Evolutionary conservation across 75 land plant genomes (phyloP), one percentile per base, ranked within the genome.

Genomic region (Picea glauca): DNA sequence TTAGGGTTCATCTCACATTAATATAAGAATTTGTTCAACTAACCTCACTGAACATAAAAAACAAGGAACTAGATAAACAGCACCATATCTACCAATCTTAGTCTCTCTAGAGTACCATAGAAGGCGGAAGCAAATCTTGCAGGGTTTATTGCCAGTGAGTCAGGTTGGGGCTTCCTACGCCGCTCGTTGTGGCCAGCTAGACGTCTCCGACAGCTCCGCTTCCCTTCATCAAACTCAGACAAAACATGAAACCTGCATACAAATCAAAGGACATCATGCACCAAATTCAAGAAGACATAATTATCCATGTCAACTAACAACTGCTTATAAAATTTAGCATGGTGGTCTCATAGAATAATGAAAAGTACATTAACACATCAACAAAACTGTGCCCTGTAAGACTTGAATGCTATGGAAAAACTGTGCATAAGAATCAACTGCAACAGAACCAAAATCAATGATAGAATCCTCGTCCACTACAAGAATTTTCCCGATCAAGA

Each of bases 171-270:
- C 78, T 92, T 94, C 35, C 96, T 81, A 14, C 96, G 94, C 17
- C 96, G 87, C 75, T 88, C 91, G 83, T 94, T 94, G 79, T 94
- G 96, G 67, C 86, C 94, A 66, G 92, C 86, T 18, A 94, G 85
- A 32, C 96, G 85, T 74, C 98, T 88, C 58, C 98, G 96, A 76
- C 98, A 95, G 76, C 98, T 95, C 35, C 98, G 84, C 85, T 94
- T 94, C 59, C 88, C 89, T 62, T 92, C 86, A 79, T 94, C 96
- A 85, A 94, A 94, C 75, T 90, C 96, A 3, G 92, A 83, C 77
- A 94, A 75, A 5, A 78, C 80, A 78, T 94, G 96, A 83, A 94
- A 90, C 91, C 96, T 94, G 79, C 74, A 65, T 74, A 77, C 68
- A 12, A n/a, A 11, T 32, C 21, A 18, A 82, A 60, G 18, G 9